phyloP scores from a whole-genome alignment of 345 rosid genomes.

The Citrus medica region DNA sequence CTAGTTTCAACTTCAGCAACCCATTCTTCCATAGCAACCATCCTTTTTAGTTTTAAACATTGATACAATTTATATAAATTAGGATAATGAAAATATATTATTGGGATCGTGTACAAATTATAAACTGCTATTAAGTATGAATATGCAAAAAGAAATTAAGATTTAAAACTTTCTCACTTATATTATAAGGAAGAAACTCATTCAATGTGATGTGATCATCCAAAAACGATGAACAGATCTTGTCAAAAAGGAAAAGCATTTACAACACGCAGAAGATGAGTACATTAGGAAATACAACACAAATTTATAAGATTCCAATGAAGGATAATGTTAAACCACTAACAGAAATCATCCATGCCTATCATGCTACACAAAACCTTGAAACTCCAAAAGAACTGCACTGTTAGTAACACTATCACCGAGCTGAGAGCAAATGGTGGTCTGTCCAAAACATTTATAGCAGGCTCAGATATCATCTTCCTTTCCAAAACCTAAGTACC shows the following conservation, averaged over 20 bases:
- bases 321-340: background rate
- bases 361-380: background rate
- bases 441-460: background rate
- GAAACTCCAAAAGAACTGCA: background rate
- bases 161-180: background rate
- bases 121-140: background rate
- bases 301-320: background rate
- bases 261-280: background rate
- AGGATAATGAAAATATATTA: background rate
- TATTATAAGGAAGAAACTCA: background rate
- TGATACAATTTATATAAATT: background rate
- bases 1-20: background rate
- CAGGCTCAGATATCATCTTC: background rate
- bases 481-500: background rate
- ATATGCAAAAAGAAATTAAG: background rate
- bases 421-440: background rate
- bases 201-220: background rate
- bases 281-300: background rate
- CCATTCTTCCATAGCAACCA: background rate
- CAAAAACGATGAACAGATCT: background rate
- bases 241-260: background rate
- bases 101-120: background rate
- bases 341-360: background rate
- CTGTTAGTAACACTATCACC: background rate
- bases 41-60: background rate